A percentile compares a stretch with the other conserved stretches of the same genome.
phyloP scores from a whole-genome alignment of 129 eudicot species.

The Logfia minima region DNA sequence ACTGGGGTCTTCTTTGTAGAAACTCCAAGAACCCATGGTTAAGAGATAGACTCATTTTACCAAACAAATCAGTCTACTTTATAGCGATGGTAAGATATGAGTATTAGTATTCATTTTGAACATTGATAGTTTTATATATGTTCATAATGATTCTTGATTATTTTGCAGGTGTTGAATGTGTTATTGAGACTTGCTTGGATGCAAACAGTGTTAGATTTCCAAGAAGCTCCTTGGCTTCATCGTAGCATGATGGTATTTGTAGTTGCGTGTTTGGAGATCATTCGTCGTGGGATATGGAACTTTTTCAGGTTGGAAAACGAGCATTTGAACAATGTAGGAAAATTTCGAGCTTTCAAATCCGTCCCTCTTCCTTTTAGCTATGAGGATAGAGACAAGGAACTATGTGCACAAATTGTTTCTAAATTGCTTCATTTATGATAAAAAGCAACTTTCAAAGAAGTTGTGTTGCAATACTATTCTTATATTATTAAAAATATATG shows the following conservation, averaged over 20 bases:
- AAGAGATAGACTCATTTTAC: conserved; percentile 40
- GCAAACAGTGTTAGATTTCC: conserved; percentile 38
- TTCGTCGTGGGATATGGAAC: conserved; percentile 46
- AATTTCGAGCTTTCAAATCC: conserved; percentile 70
- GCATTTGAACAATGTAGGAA: conserved; percentile 80
- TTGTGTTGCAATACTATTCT: too few species aligned
- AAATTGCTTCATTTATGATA: not conserved
- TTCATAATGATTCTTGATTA: too few species aligned
- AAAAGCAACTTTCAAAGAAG: too few species aligned
- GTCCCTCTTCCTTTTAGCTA: conserved; percentile 82
- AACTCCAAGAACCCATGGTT: conserved; percentile 45
- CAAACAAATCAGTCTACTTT: conserved; percentile 34
- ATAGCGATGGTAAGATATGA: too few species aligned
- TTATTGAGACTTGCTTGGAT: conserved; percentile 45
- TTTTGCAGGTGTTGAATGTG: conserved; percentile 35
- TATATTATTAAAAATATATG: too few species aligned
- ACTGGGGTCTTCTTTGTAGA: conserved; percentile 41
- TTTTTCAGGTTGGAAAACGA: conserved; percentile 69
- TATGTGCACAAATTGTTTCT: not conserved
- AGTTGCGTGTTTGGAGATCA: conserved; percentile 37
- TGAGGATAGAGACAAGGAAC: conserved; percentile 53
- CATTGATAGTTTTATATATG: too few species aligned
- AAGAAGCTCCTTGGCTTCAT: conserved; percentile 33
- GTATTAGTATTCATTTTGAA: too few species aligned
- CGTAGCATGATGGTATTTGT: conserved; percentile 20